Evolutionary conservation across 1,139 yeast species (phyloP).

Genomic region (Yamadazyma aaseri): DNA sequence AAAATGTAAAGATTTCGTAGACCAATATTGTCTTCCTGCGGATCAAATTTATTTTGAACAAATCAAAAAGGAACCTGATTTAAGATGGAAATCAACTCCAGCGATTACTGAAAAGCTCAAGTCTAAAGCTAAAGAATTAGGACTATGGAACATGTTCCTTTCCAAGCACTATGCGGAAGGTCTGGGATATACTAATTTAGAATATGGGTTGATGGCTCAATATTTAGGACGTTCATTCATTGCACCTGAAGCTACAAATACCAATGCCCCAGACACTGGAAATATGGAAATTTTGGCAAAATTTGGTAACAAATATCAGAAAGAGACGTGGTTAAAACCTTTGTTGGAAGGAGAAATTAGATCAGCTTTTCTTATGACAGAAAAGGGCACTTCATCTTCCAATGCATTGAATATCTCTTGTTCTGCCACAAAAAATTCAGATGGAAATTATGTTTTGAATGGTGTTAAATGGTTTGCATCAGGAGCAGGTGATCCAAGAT

Average conservation of each 20-base stretch:
- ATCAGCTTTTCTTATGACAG: constrained; percentile 73
- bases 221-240: constrained; percentile 57
- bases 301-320: constrained; percentile 55
- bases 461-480: constrained; percentile 79
- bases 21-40: constrained; percentile 60
- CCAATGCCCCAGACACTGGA: constrained; percentile 73
- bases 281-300: constrained; percentile 69
- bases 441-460: constrained; percentile 54
- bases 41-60: constrained; percentile 45
- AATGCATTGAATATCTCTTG: constrained; percentile 65
- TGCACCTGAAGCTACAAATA: constrained; percentile 66
- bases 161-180: constrained; percentile 59
- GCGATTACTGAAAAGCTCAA: constrained; percentile 53
- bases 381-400: constrained; percentile 62
- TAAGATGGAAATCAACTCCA: constrained; percentile 54
- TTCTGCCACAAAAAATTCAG: constrained; percentile 41
- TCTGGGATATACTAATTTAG: constrained; percentile 64
- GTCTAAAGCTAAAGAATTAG: constrained; percentile 52
- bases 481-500: constrained; percentile 73
- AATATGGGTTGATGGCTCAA: constrained; percentile 70
- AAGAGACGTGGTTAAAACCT: constrained; percentile 54
- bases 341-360: constrained; percentile 59
- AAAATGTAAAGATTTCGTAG: constrained; percentile 52
- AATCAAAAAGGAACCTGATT: constrained; percentile 36
- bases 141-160: constrained; percentile 67